Conservation (phyloP, 495 filamentous ascomycete genomes). For the Rostrohypoxylon terebratum region DNA sequence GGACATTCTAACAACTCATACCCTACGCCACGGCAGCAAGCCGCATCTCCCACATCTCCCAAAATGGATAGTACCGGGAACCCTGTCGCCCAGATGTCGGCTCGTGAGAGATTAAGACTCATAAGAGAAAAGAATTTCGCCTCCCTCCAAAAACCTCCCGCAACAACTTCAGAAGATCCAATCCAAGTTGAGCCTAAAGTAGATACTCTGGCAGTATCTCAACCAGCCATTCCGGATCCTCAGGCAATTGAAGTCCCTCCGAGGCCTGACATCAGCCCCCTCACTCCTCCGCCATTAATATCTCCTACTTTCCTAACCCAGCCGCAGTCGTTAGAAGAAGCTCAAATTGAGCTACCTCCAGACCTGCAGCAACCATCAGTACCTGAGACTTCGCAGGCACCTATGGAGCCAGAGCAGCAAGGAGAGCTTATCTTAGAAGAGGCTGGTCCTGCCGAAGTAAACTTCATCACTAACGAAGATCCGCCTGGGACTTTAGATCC, state of each 20-base stretch:
- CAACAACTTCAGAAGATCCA: not conserved
- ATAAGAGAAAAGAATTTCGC: constrained; percentile 40
- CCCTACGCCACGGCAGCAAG: constrained; percentile 2
- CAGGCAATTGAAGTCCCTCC: constrained; percentile 9
- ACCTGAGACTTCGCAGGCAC: constrained; percentile 17
- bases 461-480: constrained; percentile 31
- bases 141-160: constrained; percentile 1
- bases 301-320: constrained; percentile 26
- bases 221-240: constrained; percentile 8
- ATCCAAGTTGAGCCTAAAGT: not conserved
- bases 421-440: constrained; percentile 17
- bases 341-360: constrained; percentile 5
- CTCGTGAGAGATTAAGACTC: constrained; percentile 47
- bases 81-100: constrained; percentile 34
- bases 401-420: constrained; percentile 19
- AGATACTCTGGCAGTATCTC: constrained; percentile 7
- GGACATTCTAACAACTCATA: not conserved
- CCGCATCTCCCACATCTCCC: constrained; percentile 6
- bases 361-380: constrained; percentile 25
- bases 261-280: constrained; percentile 13
- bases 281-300: constrained; percentile 17
- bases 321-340: constrained; percentile 4
- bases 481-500: constrained; percentile 54
- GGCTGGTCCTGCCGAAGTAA: not conserved
- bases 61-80: constrained; percentile 45